A percentile compares a stretch with the other conserved stretches of the same genome.
Evolutionary conservation across 208 protist genomes (phyloP).

Genomic region (Endotrypanum monterogeii): DNA sequence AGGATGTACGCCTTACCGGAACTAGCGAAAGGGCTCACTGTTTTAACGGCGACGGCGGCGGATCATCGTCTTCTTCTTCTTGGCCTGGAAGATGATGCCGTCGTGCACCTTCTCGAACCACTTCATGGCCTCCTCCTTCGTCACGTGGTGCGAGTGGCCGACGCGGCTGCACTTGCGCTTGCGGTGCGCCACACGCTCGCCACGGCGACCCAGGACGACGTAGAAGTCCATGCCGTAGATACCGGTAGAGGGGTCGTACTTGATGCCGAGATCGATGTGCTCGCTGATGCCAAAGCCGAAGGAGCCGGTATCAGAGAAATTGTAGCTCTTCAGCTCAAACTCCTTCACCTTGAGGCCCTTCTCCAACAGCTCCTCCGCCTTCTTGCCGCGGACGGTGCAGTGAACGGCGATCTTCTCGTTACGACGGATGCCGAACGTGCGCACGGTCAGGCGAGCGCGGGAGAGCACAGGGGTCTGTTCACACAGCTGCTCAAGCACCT

Average conservation of each 20-base stretch:
- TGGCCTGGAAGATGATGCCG: conserved; percentile 95
- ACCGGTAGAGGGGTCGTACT: conserved; percentile 99
- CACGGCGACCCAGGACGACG: conserved; percentile 98
- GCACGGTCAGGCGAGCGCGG: conserved; percentile 98
- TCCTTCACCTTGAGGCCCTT: conserved; percentile 99
- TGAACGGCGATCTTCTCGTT: conserved; percentile 99
- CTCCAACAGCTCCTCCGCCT: conserved; percentile 99
- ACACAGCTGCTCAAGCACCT: conserved; percentile 99
- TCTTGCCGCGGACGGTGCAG: conserved; percentile 99
- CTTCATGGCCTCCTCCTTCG: conserved; percentile 97
- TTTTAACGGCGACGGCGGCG: conserved; percentile 98
- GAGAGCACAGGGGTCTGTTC: conserved; percentile 98
- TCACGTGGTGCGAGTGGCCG: conserved; percentile 95
- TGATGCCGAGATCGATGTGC: conserved; percentile 99
- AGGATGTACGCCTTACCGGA: neutral
- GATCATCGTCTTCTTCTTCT: conserved; percentile 97
- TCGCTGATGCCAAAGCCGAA: conserved; percentile 99
- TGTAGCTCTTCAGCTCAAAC: conserved; percentile 97
- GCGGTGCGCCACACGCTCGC: conserved; percentile 95
- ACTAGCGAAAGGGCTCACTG: neutral
- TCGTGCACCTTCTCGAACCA: conserved; percentile 99
- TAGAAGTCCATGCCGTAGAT: conserved; percentile 99
- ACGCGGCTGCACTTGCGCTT: conserved; percentile 86
- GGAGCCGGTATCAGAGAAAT: conserved; percentile 98
- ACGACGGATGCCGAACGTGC: conserved; percentile 99